phyloP scores from a whole-genome alignment of 805 yeast species.

The Cyberlindnera xishuangbannaensis region DNA sequence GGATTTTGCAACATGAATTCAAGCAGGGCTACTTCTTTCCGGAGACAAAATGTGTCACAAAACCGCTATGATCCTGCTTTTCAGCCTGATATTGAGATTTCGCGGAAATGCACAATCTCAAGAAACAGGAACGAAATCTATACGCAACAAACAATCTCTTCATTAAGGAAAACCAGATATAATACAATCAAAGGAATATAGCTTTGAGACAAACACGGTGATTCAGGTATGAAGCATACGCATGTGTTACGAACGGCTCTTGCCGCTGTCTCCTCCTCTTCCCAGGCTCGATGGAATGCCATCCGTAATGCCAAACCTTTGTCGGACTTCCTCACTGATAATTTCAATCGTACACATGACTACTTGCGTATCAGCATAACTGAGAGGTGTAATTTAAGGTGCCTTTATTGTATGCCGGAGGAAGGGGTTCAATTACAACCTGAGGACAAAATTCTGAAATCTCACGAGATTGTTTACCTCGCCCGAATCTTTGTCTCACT shows the following conservation, averaged over 20 bases:
- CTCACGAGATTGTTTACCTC: constrained; percentile 38
- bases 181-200: too few species aligned
- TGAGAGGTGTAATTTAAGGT: constrained; percentile 43
- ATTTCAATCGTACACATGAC: constrained; percentile 39
- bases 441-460: constrained; percentile 32
- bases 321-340: constrained; percentile 40
- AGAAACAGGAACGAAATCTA: too few species aligned
- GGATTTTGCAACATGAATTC: too few species aligned
- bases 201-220: too few species aligned
- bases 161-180: too few species aligned
- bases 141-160: too few species aligned
- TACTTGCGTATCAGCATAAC: constrained; percentile 47
- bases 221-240: too few species aligned
- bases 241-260: too few species aligned
- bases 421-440: constrained; percentile 48
- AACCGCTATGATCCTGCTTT: not conserved
- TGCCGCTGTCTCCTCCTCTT: too few species aligned
- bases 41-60: constrained; percentile 1
- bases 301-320: constrained; percentile 26
- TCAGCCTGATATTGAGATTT: too few species aligned
- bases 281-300: constrained; percentile 7
- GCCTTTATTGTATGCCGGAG: constrained; percentile 52
- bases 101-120: too few species aligned
- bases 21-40: too few species aligned
- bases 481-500: constrained; percentile 39